A percentile compares a stretch with the other conserved stretches of the same genome.
phyloP scores from a whole-genome alignment of 1,284 basidiomycete species.

The Papiliotrema fonsecae region DNA sequence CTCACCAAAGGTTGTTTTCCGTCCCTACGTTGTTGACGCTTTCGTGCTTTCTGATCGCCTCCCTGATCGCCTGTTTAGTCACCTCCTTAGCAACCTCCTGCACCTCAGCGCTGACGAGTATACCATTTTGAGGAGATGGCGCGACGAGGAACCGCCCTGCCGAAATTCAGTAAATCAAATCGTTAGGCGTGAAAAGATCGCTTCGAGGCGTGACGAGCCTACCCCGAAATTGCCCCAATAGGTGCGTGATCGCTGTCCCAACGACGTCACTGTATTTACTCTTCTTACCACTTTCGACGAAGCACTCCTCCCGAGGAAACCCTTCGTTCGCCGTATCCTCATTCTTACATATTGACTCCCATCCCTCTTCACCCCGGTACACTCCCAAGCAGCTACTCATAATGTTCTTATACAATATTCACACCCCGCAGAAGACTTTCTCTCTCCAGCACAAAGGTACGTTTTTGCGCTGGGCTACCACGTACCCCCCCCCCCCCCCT shows the following conservation, averaged over 20 bases:
- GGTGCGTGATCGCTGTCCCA: not conserved
- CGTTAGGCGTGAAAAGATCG: not conserved
- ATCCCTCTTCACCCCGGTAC: not conserved
- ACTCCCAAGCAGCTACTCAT: conserved; percentile 4
- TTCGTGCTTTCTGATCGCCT: not conserved
- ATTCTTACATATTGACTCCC: not conserved
- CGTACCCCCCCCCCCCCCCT: too few relatives aligned
- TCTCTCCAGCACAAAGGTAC: conserved; percentile 34
- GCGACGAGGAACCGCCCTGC: too few relatives aligned
- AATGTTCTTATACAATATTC: conserved; percentile 47
- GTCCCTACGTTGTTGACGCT: not conserved
- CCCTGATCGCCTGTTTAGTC: not conserved
- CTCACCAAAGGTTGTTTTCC: not conserved
- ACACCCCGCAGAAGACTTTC: conserved; percentile 43
- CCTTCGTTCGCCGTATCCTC: too few relatives aligned
- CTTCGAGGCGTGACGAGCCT: not conserved
- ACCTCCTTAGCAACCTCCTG: too few relatives aligned
- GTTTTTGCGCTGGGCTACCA: too few relatives aligned
- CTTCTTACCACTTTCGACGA: not conserved
- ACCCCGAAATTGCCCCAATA: not conserved
- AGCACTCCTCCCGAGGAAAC: too few relatives aligned
- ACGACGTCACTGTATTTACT: not conserved
- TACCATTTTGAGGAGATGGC: too few relatives aligned
- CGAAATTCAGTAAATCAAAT: not conserved
- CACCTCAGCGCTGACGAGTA: too few relatives aligned